A percentile compares a stretch with the other conserved stretches of the same genome.
Conservation (phyloP, 164 flowering plant genomes). For the Protea cynaroides region DNA sequence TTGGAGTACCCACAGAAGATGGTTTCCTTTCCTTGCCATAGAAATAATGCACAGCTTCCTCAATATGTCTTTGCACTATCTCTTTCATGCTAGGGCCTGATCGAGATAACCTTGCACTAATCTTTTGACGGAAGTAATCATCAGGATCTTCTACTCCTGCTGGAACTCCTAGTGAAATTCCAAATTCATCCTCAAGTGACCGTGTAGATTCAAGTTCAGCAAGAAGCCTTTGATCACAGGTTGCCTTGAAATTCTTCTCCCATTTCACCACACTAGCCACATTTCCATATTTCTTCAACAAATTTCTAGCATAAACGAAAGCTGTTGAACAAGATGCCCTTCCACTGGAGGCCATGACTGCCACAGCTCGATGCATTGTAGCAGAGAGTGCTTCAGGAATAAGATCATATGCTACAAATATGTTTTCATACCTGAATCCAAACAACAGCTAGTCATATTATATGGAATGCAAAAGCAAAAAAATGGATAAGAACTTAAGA, state of each 20-base stretch:
- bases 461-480: not conserved
- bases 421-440: conserved; percentile 78
- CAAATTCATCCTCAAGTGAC: conserved; percentile 55
- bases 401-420: conserved; percentile 68
- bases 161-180: conserved; percentile 65
- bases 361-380: conserved; percentile 51
- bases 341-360: conserved; percentile 58
- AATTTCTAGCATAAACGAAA: conserved; percentile 51
- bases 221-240: conserved; percentile 71
- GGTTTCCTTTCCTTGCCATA: conserved; percentile 68
- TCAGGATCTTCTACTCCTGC: conserved; percentile 82
- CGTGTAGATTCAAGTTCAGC: conserved; percentile 86
- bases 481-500: not conserved
- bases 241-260: conserved; percentile 75
- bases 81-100: conserved; percentile 81
- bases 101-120: conserved; percentile 61
- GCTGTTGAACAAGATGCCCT: conserved; percentile 61
- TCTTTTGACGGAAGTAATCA: conserved; percentile 79
- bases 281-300: conserved; percentile 69
- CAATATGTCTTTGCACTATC: conserved; percentile 60
- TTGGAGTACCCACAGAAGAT: conserved; percentile 37
- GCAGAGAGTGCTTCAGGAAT: conserved; percentile 77
- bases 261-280: conserved; percentile 71
- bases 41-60: conserved; percentile 56
- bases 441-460: not conserved